Evolutionary conservation across 2,329 filamentous ascomycete species (phyloP).

Genomic region (Alternaria panax): DNA sequence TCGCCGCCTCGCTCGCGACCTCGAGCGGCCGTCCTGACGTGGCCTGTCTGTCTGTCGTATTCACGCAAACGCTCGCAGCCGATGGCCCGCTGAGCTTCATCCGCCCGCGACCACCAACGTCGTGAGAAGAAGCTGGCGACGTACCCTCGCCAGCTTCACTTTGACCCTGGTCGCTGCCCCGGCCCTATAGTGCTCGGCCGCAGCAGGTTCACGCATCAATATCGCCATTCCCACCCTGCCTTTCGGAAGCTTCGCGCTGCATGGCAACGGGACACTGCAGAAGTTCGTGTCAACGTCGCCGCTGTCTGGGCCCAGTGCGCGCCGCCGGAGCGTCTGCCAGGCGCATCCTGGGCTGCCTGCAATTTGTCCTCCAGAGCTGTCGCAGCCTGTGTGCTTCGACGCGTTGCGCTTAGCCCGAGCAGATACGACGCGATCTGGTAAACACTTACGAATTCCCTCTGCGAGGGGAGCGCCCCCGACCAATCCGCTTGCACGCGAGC

Average conservation of each 20-base stretch:
- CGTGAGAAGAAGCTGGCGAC: constrained; percentile 8
- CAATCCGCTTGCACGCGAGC: constrained; percentile 25
- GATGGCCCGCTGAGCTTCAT: constrained; percentile 21
- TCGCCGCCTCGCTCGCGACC: not conserved
- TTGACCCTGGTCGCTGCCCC: constrained; percentile 16
- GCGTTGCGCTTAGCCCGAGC: constrained; percentile 30
- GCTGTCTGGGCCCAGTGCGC: constrained; percentile 22
- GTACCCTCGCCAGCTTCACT: constrained; percentile 22
- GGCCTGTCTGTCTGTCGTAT: constrained; percentile 1
- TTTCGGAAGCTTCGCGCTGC: constrained; percentile 32
- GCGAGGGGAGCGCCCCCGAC: constrained; percentile 5
- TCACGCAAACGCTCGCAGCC: constrained; percentile 19
- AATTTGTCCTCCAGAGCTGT: constrained; percentile 18
- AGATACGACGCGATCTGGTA: constrained; percentile 31
- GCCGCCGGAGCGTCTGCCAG: constrained; percentile 26
- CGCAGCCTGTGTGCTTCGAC: constrained; percentile 19
- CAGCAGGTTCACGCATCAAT: constrained; percentile 21
- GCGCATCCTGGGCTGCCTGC: constrained; percentile 20
- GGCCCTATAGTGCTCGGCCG: constrained; percentile 22
- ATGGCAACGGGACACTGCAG: constrained; percentile 36
- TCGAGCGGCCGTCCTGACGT: not conserved
- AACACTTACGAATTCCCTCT: constrained; percentile 24
- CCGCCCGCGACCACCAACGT: constrained; percentile 8
- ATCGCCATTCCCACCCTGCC: constrained; percentile 19
- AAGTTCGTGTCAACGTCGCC: constrained; percentile 26